These are phyloP conservation scores for Russula abietina DNA, from an alignment of 768 basidiomycete species.

Conservation along the genomic window DNA sequence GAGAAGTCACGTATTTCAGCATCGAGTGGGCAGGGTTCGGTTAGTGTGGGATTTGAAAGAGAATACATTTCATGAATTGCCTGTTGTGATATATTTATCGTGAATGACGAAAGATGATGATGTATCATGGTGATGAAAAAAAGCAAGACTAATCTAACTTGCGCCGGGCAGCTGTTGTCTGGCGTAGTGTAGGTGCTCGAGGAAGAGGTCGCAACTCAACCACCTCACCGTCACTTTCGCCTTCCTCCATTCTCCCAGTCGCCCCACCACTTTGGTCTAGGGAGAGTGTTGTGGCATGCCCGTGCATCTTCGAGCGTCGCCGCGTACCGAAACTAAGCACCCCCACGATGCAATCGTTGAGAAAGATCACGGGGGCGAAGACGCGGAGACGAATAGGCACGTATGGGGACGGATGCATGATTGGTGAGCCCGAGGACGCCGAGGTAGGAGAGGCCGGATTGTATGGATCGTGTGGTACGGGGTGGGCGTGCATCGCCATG, in stretches of 20 bases:
- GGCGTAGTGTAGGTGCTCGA: constrained; percentile 10
- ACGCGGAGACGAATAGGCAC: constrained; percentile 76
- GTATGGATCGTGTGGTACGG: constrained; percentile 71
- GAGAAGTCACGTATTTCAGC: constrained; percentile 65
- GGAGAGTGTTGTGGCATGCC: constrained; percentile 25
- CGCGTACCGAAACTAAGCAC: constrained; percentile 50
- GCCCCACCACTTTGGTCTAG: constrained; percentile 37
- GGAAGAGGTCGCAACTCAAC: constrained; percentile 23
- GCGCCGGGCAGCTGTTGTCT: constrained; percentile 9
- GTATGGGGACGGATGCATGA: constrained; percentile 67
- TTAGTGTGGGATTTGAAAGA: constrained; percentile 30
- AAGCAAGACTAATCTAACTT: constrained; percentile 15
- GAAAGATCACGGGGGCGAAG: constrained; percentile 64
- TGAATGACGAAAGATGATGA: neutral
- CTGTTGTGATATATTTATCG: neutral
- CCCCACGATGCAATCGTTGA: constrained; percentile 66
- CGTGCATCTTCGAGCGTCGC: constrained; percentile 14
- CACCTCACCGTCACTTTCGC: constrained; percentile 43
- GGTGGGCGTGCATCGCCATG: constrained; percentile 73
- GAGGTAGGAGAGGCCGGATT: constrained; percentile 39
- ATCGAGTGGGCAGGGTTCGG: constrained; percentile 93
- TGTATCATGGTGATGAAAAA: neutral
- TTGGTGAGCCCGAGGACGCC: constrained; percentile 19
- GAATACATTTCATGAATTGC: neutral
- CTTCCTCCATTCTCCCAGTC: constrained; percentile 58